Conservation (phyloP, 2,329 filamentous ascomycete genomes). For the Pezicula carpinea region DNA sequence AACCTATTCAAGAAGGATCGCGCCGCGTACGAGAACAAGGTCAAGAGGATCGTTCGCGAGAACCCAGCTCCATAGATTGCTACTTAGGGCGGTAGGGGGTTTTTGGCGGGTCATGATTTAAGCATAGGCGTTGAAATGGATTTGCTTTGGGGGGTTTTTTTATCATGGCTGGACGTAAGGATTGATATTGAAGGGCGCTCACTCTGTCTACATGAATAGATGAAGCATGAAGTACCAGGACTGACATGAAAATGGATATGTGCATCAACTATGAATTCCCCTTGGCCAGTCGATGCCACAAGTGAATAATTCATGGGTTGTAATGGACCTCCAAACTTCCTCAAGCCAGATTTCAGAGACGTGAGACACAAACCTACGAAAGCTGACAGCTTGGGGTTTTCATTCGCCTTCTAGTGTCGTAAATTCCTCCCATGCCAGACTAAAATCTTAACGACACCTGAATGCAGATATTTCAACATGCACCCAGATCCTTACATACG, state of each 20-base stretch:
- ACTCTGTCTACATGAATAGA: neutral
- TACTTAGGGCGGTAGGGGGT: slow-evolving; percentile 4
- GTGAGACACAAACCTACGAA: too few species aligned
- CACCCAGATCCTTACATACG: too few species aligned
- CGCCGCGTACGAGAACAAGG: slow-evolving; percentile 80
- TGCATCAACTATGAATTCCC: too few species aligned
- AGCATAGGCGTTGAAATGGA: slow-evolving; percentile 19
- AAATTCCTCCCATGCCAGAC: too few species aligned
- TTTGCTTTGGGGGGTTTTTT: slow-evolving; percentile 7
- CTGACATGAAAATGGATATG: neutral
- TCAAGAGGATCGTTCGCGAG: slow-evolving; percentile 81
- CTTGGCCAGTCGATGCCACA: too few species aligned
- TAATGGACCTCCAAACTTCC: too few species aligned
- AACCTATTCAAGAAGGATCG: slow-evolving; percentile 93
- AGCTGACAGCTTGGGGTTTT: too few species aligned
- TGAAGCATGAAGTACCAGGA: neutral
- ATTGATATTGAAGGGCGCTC: slow-evolving; percentile 1
- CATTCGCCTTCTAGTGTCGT: too few species aligned
- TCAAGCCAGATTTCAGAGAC: too few species aligned
- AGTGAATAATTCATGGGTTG: too few species aligned
- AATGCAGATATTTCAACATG: too few species aligned
- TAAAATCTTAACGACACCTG: too few species aligned
- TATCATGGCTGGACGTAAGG: neutral
- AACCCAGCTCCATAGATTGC: slow-evolving; percentile 67
- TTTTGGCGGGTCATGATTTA: slow-evolving; percentile 7